Conservation (phyloP, 78 protist genomes). For the Dictyostelium firmibasis region DNA sequence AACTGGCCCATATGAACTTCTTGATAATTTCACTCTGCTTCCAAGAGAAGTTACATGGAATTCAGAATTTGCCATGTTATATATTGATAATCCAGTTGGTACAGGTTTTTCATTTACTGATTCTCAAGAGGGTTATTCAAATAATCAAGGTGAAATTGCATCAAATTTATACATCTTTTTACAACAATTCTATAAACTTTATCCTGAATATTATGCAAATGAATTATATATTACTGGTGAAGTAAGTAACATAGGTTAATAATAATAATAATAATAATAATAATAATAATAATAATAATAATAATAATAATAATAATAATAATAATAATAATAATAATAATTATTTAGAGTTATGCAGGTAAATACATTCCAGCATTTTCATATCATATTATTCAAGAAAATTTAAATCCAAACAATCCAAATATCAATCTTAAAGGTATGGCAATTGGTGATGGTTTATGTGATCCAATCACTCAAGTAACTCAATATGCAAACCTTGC, state of each 20-base stretch:
- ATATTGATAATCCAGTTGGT: slow-evolving; percentile 84
- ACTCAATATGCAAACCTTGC: slow-evolving; percentile 76
- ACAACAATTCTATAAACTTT: slow-evolving; percentile 15
- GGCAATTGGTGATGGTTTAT: slow-evolving; percentile 86
- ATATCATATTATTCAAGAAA: slow-evolving; percentile 44
- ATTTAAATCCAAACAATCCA: background rate
- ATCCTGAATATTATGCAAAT: slow-evolving; percentile 35
- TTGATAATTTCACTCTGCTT: slow-evolving; percentile 25
- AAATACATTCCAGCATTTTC: slow-evolving; percentile 86
- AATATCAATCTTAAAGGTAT: slow-evolving; percentile 68
- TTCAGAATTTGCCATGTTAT: slow-evolving; percentile 20
- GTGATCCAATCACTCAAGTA: slow-evolving; percentile 53
- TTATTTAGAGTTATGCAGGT: slow-evolving; percentile 76
- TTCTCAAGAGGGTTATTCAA: slow-evolving; percentile 30
- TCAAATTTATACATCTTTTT: slow-evolving; percentile 38
- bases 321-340: background rate
- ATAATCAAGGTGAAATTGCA: slow-evolving; percentile 75
- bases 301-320: background rate
- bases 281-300: no score
- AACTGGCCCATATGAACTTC: slow-evolving; percentile 63
- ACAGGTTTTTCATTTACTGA: slow-evolving; percentile 82
- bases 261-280: no score
- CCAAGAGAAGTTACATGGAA: slow-evolving; percentile 69
- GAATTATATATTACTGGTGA: slow-evolving; percentile 83
- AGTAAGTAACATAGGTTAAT: no score